phyloP scores from a whole-genome alignment of 768 basidiomycete genomes.

The Vararia minispora region DNA sequence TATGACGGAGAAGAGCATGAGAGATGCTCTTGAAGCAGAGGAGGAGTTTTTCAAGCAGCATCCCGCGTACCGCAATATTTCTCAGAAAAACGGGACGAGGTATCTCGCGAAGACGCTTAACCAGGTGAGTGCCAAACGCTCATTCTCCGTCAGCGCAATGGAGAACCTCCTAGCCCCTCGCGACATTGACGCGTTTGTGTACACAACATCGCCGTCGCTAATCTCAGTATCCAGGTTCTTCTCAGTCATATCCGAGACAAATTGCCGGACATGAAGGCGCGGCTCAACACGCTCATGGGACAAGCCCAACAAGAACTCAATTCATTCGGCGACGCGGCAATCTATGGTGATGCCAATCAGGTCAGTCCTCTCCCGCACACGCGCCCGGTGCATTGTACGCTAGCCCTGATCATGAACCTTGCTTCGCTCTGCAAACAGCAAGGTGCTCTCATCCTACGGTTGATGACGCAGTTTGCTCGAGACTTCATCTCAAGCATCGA shows the following conservation, averaged over 20 bases:
- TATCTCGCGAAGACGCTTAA: constrained; percentile 90
- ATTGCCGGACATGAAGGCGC: constrained; percentile 98
- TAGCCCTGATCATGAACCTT: background rate
- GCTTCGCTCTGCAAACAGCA: constrained; percentile 30
- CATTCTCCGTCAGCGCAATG: too few species aligned
- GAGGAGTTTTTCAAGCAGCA: constrained; percentile 87
- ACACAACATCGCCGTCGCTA: too few species aligned
- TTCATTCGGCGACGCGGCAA: constrained; percentile 88
- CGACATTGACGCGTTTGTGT: too few species aligned
- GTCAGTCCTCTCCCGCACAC: constrained; percentile 28
- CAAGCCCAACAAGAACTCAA: constrained; percentile 98
- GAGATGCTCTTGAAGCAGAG: constrained; percentile 76
- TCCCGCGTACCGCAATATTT: constrained; percentile 86
- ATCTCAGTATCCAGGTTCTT: constrained; percentile 46
- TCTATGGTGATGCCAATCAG: constrained; percentile 87
- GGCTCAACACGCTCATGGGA: constrained; percentile 95
- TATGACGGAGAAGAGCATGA: constrained; percentile 75
- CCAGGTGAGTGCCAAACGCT: constrained; percentile 43
- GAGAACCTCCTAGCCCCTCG: too few species aligned
- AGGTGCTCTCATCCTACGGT: constrained; percentile 81
- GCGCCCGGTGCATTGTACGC: background rate
- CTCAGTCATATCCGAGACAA: constrained; percentile 98
- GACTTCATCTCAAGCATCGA: constrained; percentile 98
- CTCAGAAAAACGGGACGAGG: constrained; percentile 96
- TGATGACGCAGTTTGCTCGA: constrained; percentile 98